These are phyloP conservation scores for Nothopassalora personata DNA, from an alignment of 2,329 filamentous ascomycete species.

Conservation along the genomic window DNA sequence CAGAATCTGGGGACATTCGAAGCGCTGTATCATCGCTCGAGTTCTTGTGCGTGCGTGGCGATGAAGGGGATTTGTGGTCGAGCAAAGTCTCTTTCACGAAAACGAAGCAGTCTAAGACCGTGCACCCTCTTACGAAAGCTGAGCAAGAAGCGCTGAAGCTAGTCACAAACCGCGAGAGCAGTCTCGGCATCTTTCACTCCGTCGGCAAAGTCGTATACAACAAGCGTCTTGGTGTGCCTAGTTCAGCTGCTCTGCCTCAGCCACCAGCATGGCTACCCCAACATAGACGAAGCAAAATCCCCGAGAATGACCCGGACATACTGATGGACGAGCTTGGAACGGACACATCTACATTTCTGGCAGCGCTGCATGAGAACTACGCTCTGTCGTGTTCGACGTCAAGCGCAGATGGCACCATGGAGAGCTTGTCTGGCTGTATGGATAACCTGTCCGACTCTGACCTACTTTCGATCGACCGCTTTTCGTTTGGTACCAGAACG, in stretches of 20 bases:
- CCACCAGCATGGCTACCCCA: constrained; percentile 45
- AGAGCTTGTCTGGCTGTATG: constrained; percentile 78
- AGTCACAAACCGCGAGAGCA: constrained; percentile 81
- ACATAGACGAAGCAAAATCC: constrained; percentile 39
- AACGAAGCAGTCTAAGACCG: constrained; percentile 56
- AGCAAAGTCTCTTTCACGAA: constrained; percentile 68
- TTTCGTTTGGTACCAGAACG: constrained; percentile 53
- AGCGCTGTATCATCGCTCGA: constrained; percentile 90
- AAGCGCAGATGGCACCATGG: constrained; percentile 58
- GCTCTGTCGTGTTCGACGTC: constrained; percentile 69
- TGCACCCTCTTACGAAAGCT: constrained; percentile 62
- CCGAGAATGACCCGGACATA: constrained; percentile 52
- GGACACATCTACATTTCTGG: constrained; percentile 83
- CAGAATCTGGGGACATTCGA: constrained; percentile 84
- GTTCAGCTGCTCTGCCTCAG: constrained; percentile 33
- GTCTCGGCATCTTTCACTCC: constrained; percentile 89
- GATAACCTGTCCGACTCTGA: constrained; percentile 84
- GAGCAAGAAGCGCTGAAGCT: constrained; percentile 76
- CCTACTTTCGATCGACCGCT: constrained; percentile 70
- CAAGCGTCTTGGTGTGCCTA: constrained; percentile 63
- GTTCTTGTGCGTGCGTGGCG: constrained; percentile 81
- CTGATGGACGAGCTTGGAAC: constrained; percentile 93
- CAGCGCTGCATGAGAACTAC: constrained; percentile 91
- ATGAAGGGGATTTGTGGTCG: constrained; percentile 68
- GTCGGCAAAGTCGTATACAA: constrained; percentile 96